Base-by-base conservation (phyloP, 225 moss, liverwort and hornwort genomes). In the Antitrichia curtipendula region DNA sequence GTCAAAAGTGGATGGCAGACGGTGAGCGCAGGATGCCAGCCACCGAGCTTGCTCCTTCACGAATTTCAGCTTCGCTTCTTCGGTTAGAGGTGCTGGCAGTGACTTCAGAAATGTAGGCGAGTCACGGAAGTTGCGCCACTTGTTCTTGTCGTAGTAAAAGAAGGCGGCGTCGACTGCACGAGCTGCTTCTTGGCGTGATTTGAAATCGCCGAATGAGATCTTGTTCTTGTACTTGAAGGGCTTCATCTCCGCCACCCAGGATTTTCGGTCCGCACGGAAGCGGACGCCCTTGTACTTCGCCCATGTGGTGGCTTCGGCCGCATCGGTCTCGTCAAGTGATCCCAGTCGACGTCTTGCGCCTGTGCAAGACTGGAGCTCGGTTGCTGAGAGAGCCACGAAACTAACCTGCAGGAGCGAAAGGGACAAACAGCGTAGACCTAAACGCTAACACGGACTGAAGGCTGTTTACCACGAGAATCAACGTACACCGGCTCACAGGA, bases 141-240 rank as follows among this genome's bases (percentile, higher is more conserved):
- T 88, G 20, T 69, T 88, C 83, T 91, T 90, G 65, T 87, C 86
- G 80, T 86, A 90, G 75, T 91, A 90, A 41, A 41, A 68, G 68
- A 91, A 90, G 60, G 91, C 90, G 58, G 32, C 91, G 80, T 91
- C 90, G n/a, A 90, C 91, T 29, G 89, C 88, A 17, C 86, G 85
- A 70, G 91, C 88, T 11, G 91, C 90, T 68, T 75, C 88, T 74
- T 72, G 63, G 61, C 82, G 56, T 31, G 88, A 85, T 47, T 90
- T 91, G 82, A 88, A 91, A 63, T 88, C 90, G 75, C 91, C 88
- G 54, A 91, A 88, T 3, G 91, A 88, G 43, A 87, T 82, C 68
- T 91, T 91, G 79, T 91, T 91, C 88, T 88, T 91, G 41, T 80
- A 72, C 87, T 91, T 90, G 78, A 78, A 87, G n/a, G 90, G 91